These are phyloP conservation scores for Sugiyamaella grinbergsii DNA, from an alignment of 1,139 yeast genomes.

Conservation along the genomic window DNA sequence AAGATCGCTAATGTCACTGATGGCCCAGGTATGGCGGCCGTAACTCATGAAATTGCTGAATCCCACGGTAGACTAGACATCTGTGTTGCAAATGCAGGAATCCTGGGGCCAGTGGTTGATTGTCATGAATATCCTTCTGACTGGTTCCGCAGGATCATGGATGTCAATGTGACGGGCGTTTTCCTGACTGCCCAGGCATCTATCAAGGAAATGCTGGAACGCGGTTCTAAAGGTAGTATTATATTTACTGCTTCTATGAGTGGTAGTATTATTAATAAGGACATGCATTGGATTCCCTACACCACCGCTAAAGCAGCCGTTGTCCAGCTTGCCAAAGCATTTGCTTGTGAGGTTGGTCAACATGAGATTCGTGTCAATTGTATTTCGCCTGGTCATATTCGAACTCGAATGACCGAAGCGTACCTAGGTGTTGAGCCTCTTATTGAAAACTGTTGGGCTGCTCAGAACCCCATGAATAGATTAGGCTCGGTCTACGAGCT, in stretches of 20 bases:
- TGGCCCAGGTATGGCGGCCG: conserved; percentile 47
- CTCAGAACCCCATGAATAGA: conserved; percentile 39
- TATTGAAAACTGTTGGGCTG: conserved; percentile 39
- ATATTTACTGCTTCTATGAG: conserved; percentile 61
- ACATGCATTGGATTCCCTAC: conserved; percentile 58
- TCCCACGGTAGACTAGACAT: conserved; percentile 63
- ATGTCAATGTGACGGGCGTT: conserved; percentile 53
- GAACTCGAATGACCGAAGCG: conserved; percentile 38
- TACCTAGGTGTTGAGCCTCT: conserved; percentile 35
- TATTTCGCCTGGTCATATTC: conserved; percentile 59
- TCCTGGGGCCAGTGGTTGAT: conserved; percentile 52
- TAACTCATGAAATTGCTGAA: conserved; percentile 49
- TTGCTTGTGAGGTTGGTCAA: conserved; percentile 56
- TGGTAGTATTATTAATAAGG: conserved; percentile 56
- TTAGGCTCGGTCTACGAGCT: conserved; percentile 52
- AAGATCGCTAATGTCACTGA: conserved; percentile 51
- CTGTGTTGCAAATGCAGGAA: conserved; percentile 69
- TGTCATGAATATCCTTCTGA: conserved; percentile 48
- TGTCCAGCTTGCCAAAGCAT: conserved; percentile 54
- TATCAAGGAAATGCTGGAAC: conserved; percentile 50
- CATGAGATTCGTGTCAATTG: conserved; percentile 51
- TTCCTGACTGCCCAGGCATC: conserved; percentile 57
- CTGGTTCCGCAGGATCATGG: conserved; percentile 50
- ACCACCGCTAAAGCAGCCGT: conserved; percentile 62
- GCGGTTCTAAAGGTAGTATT: conserved; percentile 52